Base-by-base conservation (phyloP, 805 yeast species). In the Starmerella kuoi region DNA sequence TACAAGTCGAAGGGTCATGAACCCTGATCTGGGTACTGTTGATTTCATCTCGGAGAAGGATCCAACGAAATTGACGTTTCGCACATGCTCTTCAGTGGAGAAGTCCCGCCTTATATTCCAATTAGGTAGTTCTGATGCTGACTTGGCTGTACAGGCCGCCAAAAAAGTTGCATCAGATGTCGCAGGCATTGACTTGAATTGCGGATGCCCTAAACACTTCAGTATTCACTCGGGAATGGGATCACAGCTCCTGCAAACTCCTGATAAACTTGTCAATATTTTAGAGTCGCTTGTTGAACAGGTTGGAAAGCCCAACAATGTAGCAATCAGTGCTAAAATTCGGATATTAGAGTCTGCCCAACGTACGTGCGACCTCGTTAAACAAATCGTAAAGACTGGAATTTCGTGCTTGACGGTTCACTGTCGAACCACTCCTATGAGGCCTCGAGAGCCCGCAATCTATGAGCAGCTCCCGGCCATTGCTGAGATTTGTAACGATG, bases 141-240 rank as follows among this genome's bases (percentile, higher is more conserved):
- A 75, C 0, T 61, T 86, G 18, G 98, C 98, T 0, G 94, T 86
- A 1, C 66, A 79, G 47, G 98, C 96, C 1, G 96, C 94, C 0
- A 63, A 71, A 40, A 68, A 78, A 33, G 82, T 91, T 3, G 84
- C 87, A 7, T 56, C 67, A 1, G 97, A 91, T 60, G 97, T 91
- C 2, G 86, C 76, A 49, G 97, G 94, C 7, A 80, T 91, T 4
- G 98, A 91, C 58, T 70, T 91, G 44, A 91, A 91, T 60, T 85
- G 95, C 23, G 98, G 98, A 4, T 91, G 98, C 62, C 98, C 98
- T 3, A 91, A 88, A 59, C 96, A 86, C 52, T 91, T 91, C 55
- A 81, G 94, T 1, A 70, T 86, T 2, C 98, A 91, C 60, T 70
- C 93, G 0, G 98, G 98, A 1, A 91, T 91, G 97, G 98, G 98